A percentile compares a stretch with the other conserved stretches of the same genome.
Evolutionary conservation across 129 eudicot genomes (phyloP).

Genomic region (Daucus carota): DH1_v3.0 NC_030382.2:49905001-49905500

Average conservation of each 20-base stretch:
- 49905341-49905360: constrained; percentile 31
- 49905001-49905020: no score
- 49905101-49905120: no score
- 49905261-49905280: neutral
- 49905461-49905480: constrained; percentile 7
- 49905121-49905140: no score
- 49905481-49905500: constrained; percentile 68
- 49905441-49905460: neutral
- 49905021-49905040: no score
- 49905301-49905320: neutral
- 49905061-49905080: no score
- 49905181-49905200: no score
- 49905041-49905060: no score
- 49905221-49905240: neutral
- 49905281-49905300: neutral
- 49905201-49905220: neutral
- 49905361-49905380: constrained; percentile 45
- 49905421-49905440: no score
- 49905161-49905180: no score
- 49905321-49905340: constrained; percentile 50
- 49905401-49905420: neutral
- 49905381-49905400: neutral
- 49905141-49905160: no score
- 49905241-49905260: neutral
- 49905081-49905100: no score